Evolutionary conservation across 139 green algal species (phyloP).

Genomic region (Spirogloea muscicola): DNA sequence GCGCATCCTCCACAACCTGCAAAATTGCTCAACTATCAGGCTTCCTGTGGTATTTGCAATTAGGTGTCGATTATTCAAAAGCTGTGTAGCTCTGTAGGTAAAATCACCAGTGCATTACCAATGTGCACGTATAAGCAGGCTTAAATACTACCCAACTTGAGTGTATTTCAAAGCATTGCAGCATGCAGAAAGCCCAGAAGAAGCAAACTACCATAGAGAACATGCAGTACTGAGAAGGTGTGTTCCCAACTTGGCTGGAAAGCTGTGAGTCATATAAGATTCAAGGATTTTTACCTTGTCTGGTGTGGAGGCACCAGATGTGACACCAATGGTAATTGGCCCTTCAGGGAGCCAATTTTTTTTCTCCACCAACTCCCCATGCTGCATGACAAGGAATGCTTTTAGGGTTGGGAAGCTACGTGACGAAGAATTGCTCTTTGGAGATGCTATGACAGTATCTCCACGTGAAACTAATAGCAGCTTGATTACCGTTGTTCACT

Average conservation of each 20-base stretch:
- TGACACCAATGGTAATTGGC: conserved; percentile 82
- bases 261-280: not conserved
- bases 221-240: not conserved
- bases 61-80: not conserved
- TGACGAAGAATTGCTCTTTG: not conserved
- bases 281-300: conserved; percentile 46
- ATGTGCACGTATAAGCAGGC: not conserved
- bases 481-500: not conserved
- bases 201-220: not conserved
- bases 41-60: conserved; percentile 16
- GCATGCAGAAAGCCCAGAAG: not conserved
- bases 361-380: conserved; percentile 78
- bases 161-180: not conserved
- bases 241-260: not conserved
- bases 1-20: conserved; percentile 53
- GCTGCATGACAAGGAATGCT: conserved; percentile 11
- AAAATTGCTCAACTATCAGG: not conserved
- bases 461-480: not conserved
- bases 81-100: conserved; percentile 1
- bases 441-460: not conserved
- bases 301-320: conserved; percentile 79
- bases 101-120: conserved; percentile 1
- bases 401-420: not conserved
- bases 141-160: not conserved
- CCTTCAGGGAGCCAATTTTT: conserved; percentile 75